Conservation (phyloP, 73 alveolate species). For the Tetrahymena thermophila region DNA sequence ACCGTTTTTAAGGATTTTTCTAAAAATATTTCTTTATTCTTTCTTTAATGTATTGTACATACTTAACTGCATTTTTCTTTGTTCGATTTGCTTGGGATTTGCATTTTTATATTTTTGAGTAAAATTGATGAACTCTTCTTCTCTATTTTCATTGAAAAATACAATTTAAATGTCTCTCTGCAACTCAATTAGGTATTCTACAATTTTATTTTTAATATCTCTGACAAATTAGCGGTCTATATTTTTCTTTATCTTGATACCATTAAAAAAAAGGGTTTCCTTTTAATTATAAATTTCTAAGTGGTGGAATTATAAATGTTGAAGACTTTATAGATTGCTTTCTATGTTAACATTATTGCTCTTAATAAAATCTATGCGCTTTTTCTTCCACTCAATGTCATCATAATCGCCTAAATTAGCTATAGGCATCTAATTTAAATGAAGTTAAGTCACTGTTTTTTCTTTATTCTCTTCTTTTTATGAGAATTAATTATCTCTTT, state of each 20-base stretch:
- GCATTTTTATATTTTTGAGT: not conserved
- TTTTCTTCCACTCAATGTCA: not conserved
- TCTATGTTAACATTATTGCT: not conserved
- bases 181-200: not conserved
- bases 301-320: not conserved
- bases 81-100: not conserved
- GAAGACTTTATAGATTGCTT: not conserved
- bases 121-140: not conserved
- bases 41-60: not conserved
- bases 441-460: not conserved
- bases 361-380: not conserved
- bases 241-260: not conserved
- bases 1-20: not conserved
- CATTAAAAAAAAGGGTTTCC: not conserved
- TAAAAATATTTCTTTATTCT: not conserved
- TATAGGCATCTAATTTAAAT: not conserved
- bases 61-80: not conserved
- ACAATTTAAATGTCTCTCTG: not conserved
- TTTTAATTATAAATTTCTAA: not conserved
- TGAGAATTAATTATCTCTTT: not conserved
- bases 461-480: not conserved
- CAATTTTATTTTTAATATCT: not conserved
- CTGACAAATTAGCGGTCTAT: not conserved
- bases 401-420: not conserved
- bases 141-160: not conserved